Conservation (phyloP, 176 grass and related monocot genomes). For the Raddia distichophylla region DNA sequence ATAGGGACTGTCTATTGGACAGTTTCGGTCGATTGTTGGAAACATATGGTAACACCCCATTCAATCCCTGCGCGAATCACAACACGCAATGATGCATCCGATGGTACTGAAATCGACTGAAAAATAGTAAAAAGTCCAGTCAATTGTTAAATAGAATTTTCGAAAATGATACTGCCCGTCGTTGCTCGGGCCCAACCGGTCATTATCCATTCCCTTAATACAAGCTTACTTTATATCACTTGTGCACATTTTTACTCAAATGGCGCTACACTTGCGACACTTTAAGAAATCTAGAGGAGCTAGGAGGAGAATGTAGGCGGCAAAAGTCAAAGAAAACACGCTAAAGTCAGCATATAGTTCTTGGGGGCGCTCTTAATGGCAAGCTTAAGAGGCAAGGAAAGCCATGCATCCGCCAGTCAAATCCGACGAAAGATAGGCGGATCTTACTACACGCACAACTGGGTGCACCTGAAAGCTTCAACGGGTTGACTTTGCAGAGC, state of each 20-base stretch:
- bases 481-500: background rate
- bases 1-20: too few species aligned
- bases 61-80: too few species aligned
- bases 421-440: conserved; percentile 4
- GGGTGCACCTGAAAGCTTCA: conserved; percentile 20
- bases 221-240: background rate
- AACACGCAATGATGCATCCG: too few species aligned
- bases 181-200: too few species aligned
- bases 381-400: conserved; percentile 28
- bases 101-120: too few species aligned
- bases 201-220: too few species aligned
- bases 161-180: too few species aligned
- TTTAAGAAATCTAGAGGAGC: background rate
- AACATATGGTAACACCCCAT: too few species aligned
- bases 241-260: background rate
- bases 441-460: conserved; percentile 1
- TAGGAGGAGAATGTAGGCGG: background rate
- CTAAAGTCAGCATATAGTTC: background rate
- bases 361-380: background rate
- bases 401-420: background rate
- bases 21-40: too few species aligned
- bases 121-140: too few species aligned
- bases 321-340: conserved; percentile 11
- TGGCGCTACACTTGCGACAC: background rate
- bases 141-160: too few species aligned